Conservation (phyloP, 2,329 filamentous ascomycete genomes). For the Neopestalotiopsis rosae region DNA sequence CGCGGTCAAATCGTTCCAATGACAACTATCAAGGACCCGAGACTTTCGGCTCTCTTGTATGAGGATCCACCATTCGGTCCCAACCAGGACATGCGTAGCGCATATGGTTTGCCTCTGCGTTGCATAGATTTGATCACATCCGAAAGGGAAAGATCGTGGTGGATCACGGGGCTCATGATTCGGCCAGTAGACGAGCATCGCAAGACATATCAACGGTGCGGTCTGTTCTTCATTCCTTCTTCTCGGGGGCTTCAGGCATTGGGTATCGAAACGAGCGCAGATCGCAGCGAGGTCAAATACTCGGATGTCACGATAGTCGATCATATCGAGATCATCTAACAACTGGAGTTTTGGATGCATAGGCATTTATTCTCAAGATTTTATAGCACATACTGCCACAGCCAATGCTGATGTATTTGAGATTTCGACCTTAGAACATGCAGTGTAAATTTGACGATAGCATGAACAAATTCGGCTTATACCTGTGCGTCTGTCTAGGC, state of each 20-base stretch:
- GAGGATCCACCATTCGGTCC: neutral
- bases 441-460: too few relatives aligned
- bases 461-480: too few relatives aligned
- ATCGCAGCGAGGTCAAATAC: neutral
- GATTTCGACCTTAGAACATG: too few relatives aligned
- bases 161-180: conserved; percentile 15
- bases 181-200: neutral
- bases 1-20: neutral
- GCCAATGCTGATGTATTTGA: too few relatives aligned
- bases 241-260: neutral
- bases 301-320: neutral
- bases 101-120: neutral
- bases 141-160: neutral
- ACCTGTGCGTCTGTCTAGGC: too few relatives aligned
- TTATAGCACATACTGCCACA: too few relatives aligned
- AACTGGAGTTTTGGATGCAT: neutral
- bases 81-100: neutral
- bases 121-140: neutral
- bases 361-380: too few relatives aligned
- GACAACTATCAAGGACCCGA: neutral
- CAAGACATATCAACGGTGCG: neutral
- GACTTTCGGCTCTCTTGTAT: neutral
- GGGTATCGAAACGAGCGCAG: neutral
- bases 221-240: conserved; percentile 7
- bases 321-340: neutral